Base-by-base conservation (phyloP, 495 filamentous ascomycete species). In the Thermothielavioides terrestris region DNA sequence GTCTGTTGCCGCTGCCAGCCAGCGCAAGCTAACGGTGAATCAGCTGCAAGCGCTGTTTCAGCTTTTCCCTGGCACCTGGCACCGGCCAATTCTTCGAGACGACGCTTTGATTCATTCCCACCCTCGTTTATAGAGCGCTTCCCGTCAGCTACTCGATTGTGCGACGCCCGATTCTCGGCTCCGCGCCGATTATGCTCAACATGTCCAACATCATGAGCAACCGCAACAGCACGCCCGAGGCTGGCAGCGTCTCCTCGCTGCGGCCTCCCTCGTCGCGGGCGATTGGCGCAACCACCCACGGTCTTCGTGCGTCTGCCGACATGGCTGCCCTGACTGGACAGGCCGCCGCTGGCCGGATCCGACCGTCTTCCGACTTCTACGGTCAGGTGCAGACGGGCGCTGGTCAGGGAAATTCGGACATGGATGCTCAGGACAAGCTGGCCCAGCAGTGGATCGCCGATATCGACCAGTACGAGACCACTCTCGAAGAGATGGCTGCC, bases 371-470 rank as follows among this genome's bases (percentile, higher is more conserved):
- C 34, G 92, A 97, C 59, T 95, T 92, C 61, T 92, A 88, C 66
- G 88, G 84, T 55, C 87, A 88, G 66, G 62, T 74, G 21, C 77
- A 80, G 56, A 76, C 84, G 50, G 74, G 75, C 41, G 82, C 83
- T 51, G 78, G 77, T 50, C 80, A 82, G 53, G 70, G 80, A 14
- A 61, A 42, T 46, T 42, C 61, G 22, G 89, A 95, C 50, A 62
- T 67, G 36, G 92, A 97, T 68, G 81, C 85, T 18, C 77, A 88
- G 66, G 94, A 97, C 59, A 90, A 89, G 70, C 86, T 89, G 28
- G 89, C 92, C 41, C 89, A 95, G 70, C 89, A 98, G 64, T 98
- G 94, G 92, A 89, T 98, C 44, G 88, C 91, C 31, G 92, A 98
- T 59, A 96, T 98, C 58, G 92, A 98, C 61, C 91, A 95, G 65